These are phyloP conservation scores for Senecio squalidus DNA, from an alignment of 140 eudicot genomes.

Conservation along the genomic window DNA sequence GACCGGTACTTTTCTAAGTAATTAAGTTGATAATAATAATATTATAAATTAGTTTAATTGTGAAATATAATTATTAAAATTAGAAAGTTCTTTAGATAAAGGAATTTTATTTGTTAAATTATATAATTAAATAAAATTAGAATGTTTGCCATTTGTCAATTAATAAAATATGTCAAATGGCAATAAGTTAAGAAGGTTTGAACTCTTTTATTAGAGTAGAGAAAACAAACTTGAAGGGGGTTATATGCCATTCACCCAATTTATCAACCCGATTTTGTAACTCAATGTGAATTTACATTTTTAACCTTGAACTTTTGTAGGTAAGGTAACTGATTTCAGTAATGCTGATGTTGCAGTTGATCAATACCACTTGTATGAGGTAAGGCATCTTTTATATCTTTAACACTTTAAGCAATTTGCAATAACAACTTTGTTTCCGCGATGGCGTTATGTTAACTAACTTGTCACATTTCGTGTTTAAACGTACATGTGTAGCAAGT, in stretches of 20 bases:
- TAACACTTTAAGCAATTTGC: conserved; percentile 6
- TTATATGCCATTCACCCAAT: neutral
- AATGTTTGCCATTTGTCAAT: too few species aligned
- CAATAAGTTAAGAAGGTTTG: too few species aligned
- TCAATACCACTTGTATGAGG: conserved; percentile 71
- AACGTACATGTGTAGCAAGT: neutral
- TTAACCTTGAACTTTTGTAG: conserved; percentile 31
- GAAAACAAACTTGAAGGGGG: neutral
- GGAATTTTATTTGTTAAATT: too few species aligned
- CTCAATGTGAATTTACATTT: neutral
- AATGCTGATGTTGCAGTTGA: conserved; percentile 86
- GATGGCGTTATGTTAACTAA: neutral
- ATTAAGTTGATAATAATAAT: too few species aligned
- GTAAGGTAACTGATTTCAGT: conserved; percentile 71
- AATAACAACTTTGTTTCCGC: neutral
- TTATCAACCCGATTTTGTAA: neutral
- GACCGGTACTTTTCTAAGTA: too few species aligned
- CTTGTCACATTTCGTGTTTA: neutral
- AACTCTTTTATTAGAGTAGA: too few species aligned
- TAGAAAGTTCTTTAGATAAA: too few species aligned
- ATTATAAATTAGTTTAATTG: too few species aligned
- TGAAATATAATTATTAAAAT: too few species aligned
- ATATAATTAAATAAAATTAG: too few species aligned
- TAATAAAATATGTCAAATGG: too few species aligned
- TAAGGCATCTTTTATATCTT: conserved; percentile 28